These are phyloP conservation scores for Pichia deserticola DNA, from an alignment of 805 yeast genomes.

Conservation along the genomic window DNA sequence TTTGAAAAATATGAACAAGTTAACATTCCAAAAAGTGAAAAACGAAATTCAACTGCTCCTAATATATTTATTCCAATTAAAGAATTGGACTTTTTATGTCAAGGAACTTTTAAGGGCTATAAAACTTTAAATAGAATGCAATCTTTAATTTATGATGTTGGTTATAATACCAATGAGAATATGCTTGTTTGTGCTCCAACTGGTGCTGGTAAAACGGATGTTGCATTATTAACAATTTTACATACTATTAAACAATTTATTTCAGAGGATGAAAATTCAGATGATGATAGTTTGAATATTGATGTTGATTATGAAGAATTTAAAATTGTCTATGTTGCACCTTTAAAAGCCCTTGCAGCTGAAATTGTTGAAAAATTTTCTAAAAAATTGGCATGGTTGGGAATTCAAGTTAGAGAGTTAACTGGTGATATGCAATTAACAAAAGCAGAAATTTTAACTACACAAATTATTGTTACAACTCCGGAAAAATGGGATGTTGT, in stretches of 20 bases:
- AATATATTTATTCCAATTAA: conserved; percentile 46
- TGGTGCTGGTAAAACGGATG: conserved; percentile 97
- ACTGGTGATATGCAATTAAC: conserved; percentile 96
- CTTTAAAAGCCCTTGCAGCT: conserved; percentile 89
- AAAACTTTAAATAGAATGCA: conserved; percentile 78
- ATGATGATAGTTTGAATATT: conserved; percentile 42
- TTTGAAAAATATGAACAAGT: conserved; percentile 63
- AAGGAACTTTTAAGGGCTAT: conserved; percentile 77
- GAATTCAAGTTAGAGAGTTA: conserved; percentile 76
- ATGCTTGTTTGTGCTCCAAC: conserved; percentile 97
- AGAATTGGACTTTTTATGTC: conserved; percentile 71
- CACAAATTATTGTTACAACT: conserved; percentile 87
- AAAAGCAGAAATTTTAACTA: conserved; percentile 65
- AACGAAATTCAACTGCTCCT: conserved; percentile 34
- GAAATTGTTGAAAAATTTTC: conserved; percentile 91
- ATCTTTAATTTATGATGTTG: conserved; percentile 84
- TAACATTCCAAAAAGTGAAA: conserved; percentile 67
- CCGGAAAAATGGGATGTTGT: conserved; percentile 99
- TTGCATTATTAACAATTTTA: conserved; percentile 73
- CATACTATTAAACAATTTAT: conserved; percentile 72
- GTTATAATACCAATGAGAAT: conserved; percentile 87
- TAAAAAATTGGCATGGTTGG: conserved; percentile 72
- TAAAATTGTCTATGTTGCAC: conserved; percentile 89
- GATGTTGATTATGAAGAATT: conserved; percentile 77
- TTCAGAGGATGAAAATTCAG: conserved; percentile 34